Conservation (phyloP, 208 protist species). For the Crithidia fasciculata region DNA sequence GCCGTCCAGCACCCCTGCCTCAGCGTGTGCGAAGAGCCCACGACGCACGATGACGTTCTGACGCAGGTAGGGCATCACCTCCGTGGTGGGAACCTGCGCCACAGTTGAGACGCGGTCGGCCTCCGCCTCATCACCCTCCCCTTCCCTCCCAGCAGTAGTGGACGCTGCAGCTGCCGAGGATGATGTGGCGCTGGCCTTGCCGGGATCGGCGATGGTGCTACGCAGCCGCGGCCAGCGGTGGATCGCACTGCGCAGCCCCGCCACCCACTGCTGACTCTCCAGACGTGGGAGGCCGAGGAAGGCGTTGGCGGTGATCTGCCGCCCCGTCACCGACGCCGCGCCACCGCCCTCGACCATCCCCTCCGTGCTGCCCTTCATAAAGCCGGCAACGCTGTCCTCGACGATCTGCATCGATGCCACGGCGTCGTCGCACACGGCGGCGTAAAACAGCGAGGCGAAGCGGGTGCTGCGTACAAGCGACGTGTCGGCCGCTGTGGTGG, state of each 20-base stretch:
- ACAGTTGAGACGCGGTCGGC: conserved; percentile 15
- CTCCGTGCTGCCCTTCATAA: conserved; percentile 8
- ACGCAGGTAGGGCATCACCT: conserved; percentile 52
- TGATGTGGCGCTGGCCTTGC: not conserved
- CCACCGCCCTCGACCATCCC: conserved; percentile 26
- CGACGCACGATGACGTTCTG: conserved; percentile 45
- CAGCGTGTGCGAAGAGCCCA: conserved; percentile 32
- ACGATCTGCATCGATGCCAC: conserved; percentile 66
- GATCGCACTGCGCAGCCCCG: conserved; percentile 39
- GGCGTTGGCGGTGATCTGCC: conserved; percentile 38
- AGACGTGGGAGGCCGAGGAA: conserved; percentile 34
- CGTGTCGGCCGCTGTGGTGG: conserved; percentile 36
- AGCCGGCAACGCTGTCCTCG: conserved; percentile 56
- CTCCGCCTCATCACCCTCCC: not conserved
- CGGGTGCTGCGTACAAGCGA: conserved; percentile 16
- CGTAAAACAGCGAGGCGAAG: conserved; percentile 61
- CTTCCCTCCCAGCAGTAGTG: not conserved
- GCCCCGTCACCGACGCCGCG: conserved; percentile 17
- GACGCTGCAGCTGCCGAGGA: not conserved
- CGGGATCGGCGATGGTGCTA: conserved; percentile 11
- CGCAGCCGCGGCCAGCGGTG: conserved; percentile 41
- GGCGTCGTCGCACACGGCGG: conserved; percentile 68
- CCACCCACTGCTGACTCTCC: conserved; percentile 42
- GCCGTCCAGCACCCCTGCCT: not conserved
- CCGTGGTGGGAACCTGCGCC: conserved; percentile 37